Evolutionary conservation across 805 yeast species (phyloP).

Genomic region (Candida dendrica): DNA sequence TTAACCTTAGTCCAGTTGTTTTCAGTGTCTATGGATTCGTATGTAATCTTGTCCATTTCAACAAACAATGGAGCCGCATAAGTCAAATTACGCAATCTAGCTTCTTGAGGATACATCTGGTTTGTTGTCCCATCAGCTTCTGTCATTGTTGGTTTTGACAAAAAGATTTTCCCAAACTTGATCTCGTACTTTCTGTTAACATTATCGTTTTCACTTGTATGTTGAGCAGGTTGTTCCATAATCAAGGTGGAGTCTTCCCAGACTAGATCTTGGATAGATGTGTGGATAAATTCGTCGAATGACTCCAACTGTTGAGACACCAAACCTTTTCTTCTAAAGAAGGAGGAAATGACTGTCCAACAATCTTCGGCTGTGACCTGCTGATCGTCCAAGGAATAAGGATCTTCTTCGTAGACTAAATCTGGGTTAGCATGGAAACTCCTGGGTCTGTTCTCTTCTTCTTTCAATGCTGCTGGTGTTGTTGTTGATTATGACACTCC

Average conservation of each 20-base stretch:
- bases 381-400: conserved; percentile 64
- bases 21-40: conserved; percentile 75
- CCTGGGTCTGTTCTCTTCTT: neutral
- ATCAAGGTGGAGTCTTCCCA: conserved; percentile 93
- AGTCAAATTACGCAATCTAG: conserved; percentile 90
- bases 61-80: conserved; percentile 95
- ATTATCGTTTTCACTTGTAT: conserved; percentile 83
- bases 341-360: conserved; percentile 96
- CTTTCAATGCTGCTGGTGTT: neutral
- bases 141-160: conserved; percentile 95
- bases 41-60: conserved; percentile 87
- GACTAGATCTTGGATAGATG: conserved; percentile 93
- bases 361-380: conserved; percentile 95
- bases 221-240: conserved; percentile 97
- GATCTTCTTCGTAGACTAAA: conserved; percentile 40
- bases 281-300: conserved; percentile 94
- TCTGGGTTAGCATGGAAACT: neutral
- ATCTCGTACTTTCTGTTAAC: conserved; percentile 90
- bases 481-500: neutral
- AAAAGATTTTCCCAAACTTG: conserved; percentile 94
- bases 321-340: conserved; percentile 92
- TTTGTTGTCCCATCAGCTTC: conserved; percentile 99
- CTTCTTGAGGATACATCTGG: conserved; percentile 97
- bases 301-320: conserved; percentile 98
- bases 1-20: conserved; percentile 47